Evolutionary conservation across 2,329 filamentous ascomycete species (phyloP).

Genomic region (Corniculantispora saksenae): DNA sequence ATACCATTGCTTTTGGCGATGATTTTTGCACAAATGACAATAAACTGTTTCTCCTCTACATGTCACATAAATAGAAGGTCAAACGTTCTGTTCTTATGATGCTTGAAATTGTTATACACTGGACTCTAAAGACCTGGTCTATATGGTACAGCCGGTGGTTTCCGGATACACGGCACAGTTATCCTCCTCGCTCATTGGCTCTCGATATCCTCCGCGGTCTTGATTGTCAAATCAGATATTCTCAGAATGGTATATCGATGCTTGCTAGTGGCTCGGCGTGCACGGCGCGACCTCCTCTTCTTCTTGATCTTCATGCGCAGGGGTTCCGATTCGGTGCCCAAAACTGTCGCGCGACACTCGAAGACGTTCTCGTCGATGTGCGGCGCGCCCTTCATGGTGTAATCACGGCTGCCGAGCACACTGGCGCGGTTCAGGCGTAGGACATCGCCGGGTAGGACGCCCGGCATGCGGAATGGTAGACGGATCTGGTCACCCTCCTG

Average conservation of each 20-base stretch:
- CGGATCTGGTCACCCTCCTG: slow-evolving; percentile 74
- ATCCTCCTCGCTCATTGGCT: slow-evolving; percentile 5
- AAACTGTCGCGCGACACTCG: slow-evolving; percentile 80
- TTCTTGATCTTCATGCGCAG: slow-evolving; percentile 78
- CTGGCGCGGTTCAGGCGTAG: slow-evolving; percentile 85
- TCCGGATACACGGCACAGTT: neutral
- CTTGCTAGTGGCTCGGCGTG: slow-evolving; percentile 82
- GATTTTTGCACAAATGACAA: slow-evolving; percentile 6
- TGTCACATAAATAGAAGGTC: neutral
- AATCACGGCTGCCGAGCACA: slow-evolving; percentile 82
- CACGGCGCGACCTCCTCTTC: slow-evolving; percentile 73
- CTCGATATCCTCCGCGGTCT: slow-evolving; percentile 42
- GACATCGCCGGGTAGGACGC: slow-evolving; percentile 77
- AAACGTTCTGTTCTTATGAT: neutral
- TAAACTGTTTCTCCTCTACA: slow-evolving; percentile 5
- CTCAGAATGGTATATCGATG: slow-evolving; percentile 83
- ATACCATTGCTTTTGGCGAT: slow-evolving; percentile 22
- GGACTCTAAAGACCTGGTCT: slow-evolving; percentile 1
- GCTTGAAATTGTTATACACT: slow-evolving; percentile 17
- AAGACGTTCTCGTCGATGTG: slow-evolving; percentile 83
- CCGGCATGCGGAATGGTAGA: slow-evolving; percentile 77
- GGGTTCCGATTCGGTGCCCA: slow-evolving; percentile 81
- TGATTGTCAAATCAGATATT: slow-evolving; percentile 78
- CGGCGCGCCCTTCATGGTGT: slow-evolving; percentile 79
- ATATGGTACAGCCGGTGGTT: slow-evolving; percentile 11